Evolutionary conservation across 2,329 filamentous ascomycete genomes (phyloP), one percentile per base, ranked within the genome.

Genomic region (Domatiomyces globalis): DNA sequence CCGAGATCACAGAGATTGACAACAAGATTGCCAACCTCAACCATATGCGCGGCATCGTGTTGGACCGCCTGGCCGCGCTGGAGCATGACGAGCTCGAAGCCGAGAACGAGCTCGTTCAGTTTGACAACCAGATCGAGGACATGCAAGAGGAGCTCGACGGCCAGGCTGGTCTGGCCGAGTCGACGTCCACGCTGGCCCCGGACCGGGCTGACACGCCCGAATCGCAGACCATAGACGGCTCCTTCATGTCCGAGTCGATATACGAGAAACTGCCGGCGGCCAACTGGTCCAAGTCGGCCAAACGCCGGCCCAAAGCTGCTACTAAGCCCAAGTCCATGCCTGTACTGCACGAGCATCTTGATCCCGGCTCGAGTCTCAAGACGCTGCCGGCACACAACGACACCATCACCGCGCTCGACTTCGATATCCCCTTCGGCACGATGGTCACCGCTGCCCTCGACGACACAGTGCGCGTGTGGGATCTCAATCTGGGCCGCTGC

Each of bases 181-280:
- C 63, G 12, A 53, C 61, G 9, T 55, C 59, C 29, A 55, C 56
- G 25, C 46, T 56, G 46, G 50, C 56, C 44, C 18, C 66, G 62
- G 20, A 70, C 65, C 43, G 66, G 65, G 6, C 66, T 63, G 49
- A 65, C 66, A 49, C 65, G 58, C 17, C 84, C 64, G 68, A 84
- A 61, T 55, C 58, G 12, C 72, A 70, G 42, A 69, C 69, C 46
- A 71, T 71, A 61, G 72, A 75, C 58, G 72, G 73, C 5, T 77
- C 78, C 1, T 98, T 96, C 72, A 96, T 96, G 92, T 95, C 92
- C 2, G 87, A 95, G 67, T 95, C 89, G 10, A 87, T 98, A 60
- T 98, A 96, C 66, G 85, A 94, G 60, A 95, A 95, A 68, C 72
- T 98, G 7, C 87, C 89, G 0, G 70, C 72, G 1, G 53, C 55